A percentile compares a stretch with the other conserved stretches of the same genome.
phyloP scores from a whole-genome alignment of 371 early-diverging fungal genomes.

The Mortierella sp. region DNA sequence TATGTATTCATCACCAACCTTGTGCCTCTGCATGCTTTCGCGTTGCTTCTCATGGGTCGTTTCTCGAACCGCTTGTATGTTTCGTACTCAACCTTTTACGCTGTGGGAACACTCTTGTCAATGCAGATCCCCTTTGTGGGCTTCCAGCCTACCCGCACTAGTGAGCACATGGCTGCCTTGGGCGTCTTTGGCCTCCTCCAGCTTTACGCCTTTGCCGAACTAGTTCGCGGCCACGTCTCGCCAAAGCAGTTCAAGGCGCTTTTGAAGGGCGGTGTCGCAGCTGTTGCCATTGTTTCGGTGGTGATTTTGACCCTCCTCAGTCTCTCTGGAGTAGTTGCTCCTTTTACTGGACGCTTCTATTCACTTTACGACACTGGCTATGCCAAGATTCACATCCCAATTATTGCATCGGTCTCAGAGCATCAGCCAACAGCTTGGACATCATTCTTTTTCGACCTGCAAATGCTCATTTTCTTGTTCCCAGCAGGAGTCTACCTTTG shows the following conservation, averaged over 20 bases:
- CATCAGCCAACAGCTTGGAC: slow-evolving; percentile 99
- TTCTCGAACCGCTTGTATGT: slow-evolving; percentile 95
- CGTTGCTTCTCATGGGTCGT: slow-evolving; percentile 95
- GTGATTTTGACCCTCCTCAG: slow-evolving; percentile 79
- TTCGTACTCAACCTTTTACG: slow-evolving; percentile 97
- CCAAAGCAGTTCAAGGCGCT: slow-evolving; percentile 87
- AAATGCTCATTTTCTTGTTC: slow-evolving; percentile 93
- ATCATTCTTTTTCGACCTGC: slow-evolving; percentile 98
- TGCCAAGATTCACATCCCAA: slow-evolving; percentile 98
- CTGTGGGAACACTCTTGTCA: slow-evolving; percentile 93
- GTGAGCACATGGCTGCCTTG: slow-evolving; percentile 99
- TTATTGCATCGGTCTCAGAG: slow-evolving; percentile 99
- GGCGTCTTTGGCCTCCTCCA: slow-evolving; percentile 96
- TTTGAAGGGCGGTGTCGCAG: slow-evolving; percentile 74
- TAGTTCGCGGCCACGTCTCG: slow-evolving; percentile 85
- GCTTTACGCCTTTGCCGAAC: slow-evolving; percentile 90
- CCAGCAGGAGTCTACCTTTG: slow-evolving; percentile 98
- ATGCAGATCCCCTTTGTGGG: slow-evolving; percentile 99
- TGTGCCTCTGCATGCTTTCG: slow-evolving; percentile 97
- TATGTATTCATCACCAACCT: slow-evolving; percentile 99
- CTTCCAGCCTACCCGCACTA: slow-evolving; percentile 96
- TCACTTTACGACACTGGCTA: slow-evolving; percentile 99
- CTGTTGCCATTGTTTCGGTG: slow-evolving; percentile 63
- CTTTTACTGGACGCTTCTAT: slow-evolving; percentile 99
- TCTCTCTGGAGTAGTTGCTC: slow-evolving; percentile 90